phyloP scores from a whole-genome alignment of 495 filamentous ascomycete genomes.

The Gamarada debralockiae region DNA sequence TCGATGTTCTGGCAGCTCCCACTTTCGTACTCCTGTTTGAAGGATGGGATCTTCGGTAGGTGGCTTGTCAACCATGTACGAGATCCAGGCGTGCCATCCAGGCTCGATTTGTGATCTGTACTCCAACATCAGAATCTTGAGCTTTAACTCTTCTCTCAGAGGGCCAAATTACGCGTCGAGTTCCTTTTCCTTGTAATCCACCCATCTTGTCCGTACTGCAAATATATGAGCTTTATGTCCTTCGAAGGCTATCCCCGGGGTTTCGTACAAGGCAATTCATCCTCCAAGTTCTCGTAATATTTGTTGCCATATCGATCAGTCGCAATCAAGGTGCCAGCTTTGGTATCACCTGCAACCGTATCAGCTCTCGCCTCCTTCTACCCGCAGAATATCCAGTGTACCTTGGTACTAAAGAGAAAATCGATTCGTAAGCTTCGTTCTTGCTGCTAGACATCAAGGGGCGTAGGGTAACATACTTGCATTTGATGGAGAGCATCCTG shows the following conservation, averaged over 20 bases:
- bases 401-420: conserved; percentile 20
- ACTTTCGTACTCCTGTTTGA: conserved; percentile 57
- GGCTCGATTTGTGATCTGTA: conserved; percentile 81
- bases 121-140: conserved; percentile 4
- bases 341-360: conserved; percentile 78
- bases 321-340: conserved; percentile 84
- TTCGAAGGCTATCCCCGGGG: background rate
- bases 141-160: no score
- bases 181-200: conserved; percentile 89
- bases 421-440: conserved; percentile 14
- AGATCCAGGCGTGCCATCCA: conserved; percentile 97
- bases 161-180: conserved; percentile 65
- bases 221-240: conserved; percentile 21
- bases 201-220: conserved; percentile 93
- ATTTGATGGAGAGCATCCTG: conserved; percentile 90
- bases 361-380: conserved; percentile 25
- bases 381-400: background rate
- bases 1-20: conserved; percentile 72
- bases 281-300: conserved; percentile 87
- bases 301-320: conserved; percentile 93
- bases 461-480: conserved; percentile 58
- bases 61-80: conserved; percentile 86
- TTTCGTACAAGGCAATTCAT: conserved; percentile 84
- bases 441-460: conserved; percentile 1
- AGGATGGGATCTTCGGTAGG: conserved; percentile 72